Conservation (phyloP, 2,329 filamentous ascomycete genomes). For the Teratosphaeria viscida region DNA sequence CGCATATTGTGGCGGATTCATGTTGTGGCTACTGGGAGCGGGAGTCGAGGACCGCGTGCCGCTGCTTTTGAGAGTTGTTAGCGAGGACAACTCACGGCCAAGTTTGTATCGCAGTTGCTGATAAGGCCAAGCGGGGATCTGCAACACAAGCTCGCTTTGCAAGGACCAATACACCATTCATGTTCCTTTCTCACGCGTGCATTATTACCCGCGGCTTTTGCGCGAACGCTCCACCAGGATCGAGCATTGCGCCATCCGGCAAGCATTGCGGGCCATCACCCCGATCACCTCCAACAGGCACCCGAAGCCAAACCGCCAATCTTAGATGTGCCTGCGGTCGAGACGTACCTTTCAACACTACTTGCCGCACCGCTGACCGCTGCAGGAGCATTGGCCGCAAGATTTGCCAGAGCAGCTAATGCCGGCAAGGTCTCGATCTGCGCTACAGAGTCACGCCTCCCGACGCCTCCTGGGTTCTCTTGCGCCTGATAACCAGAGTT, state of each 20-base stretch:
- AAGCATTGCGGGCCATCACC: background rate
- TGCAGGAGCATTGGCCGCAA: conserved; percentile 16
- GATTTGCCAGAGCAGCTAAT: conserved; percentile 15
- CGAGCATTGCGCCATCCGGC: no score
- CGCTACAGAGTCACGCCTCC: background rate
- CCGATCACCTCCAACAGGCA: background rate
- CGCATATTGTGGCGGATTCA: conserved; percentile 53
- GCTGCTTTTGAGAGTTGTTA: conserved; percentile 6
- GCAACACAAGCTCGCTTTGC: background rate
- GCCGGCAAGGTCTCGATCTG: conserved; percentile 26
- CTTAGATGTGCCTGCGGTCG: background rate
- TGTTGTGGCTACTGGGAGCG: conserved; percentile 27
- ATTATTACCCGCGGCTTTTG: background rate
- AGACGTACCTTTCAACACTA: background rate
- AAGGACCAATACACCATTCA: background rate
- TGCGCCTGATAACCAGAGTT: background rate
- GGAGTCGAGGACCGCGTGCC: conserved; percentile 17
- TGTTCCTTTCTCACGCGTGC: background rate
- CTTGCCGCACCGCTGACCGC: background rate
- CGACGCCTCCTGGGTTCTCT: background rate
- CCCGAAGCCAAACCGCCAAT: background rate
- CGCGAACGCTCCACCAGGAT: background rate
- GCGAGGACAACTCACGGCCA: background rate
- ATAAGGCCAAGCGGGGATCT: background rate
- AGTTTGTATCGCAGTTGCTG: background rate